Base-by-base conservation (phyloP, 306 rosid genomes). In the Dalbergia cultrata region DNA sequence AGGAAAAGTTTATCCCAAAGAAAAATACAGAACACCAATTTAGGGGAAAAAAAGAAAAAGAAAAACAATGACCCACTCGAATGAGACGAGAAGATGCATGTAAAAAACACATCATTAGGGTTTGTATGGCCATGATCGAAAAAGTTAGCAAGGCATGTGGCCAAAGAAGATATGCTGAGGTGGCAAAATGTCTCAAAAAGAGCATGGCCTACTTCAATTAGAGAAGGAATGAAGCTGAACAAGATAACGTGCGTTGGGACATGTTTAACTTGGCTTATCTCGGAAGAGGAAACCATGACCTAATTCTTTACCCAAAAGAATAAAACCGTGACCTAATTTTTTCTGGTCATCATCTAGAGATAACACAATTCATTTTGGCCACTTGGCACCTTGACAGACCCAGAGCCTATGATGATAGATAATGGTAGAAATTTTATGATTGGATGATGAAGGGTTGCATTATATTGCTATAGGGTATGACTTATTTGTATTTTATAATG, bases 261-360 rank as follows among this genome's bases (percentile, higher is more conserved):
- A 53, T 61, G 13, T 4, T 39, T 50, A 18, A 47, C 77, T 79
- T 44, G 14, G 57, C 77, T 79, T 44, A 34, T 21, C 74, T 3
- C 17, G 10, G 65, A 56, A 52, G 35, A 0, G n/a, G 7, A 14
- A 6, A 10, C 13, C 53, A 41, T 41, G 14, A 39, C 53, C 34
- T 37, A 17, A 54, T 54, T 54, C 49, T 41, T 66, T 7, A 39
- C 13, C 4, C 19, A 54, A 54, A 54, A 2, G 21, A 39, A 67
- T 17, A 5, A 67, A 35, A 62, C 33, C 44, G 17, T 50, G 81
- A 83, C 89, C 89, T 86, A 83, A 83, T 80, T 80, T 86, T 80
- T 86, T 80, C 85, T 14, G 87, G 79, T 80, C 67, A 65, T 26
- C 56, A 80, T 45, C n/a, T 19, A 58, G 33, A 6, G 37, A 18